Evolutionary conservation across 2,329 filamentous ascomycete genomes (phyloP).

Genomic region (Amphichorda felina): DNA sequence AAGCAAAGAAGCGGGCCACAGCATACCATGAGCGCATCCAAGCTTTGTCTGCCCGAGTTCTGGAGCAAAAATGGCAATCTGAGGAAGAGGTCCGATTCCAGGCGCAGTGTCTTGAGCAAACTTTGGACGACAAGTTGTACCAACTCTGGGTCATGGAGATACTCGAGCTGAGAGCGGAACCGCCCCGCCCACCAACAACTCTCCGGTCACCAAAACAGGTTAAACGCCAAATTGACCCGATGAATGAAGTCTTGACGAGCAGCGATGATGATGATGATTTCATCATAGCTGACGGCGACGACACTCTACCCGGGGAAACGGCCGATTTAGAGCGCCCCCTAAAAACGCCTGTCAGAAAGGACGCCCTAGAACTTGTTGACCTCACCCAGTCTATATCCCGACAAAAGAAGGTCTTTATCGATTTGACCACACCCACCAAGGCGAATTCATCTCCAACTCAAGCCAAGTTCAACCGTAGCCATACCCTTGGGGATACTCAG

Average conservation of each 20-base stretch:
- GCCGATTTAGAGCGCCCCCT: background rate
- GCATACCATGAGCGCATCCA: constrained; percentile 37
- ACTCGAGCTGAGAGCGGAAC: constrained; percentile 26
- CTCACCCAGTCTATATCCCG: background rate
- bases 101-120: constrained; percentile 50
- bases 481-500: background rate
- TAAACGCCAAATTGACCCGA: constrained; percentile 8
- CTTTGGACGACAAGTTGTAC: constrained; percentile 47
- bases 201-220: constrained; percentile 6
- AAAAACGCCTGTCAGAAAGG: background rate
- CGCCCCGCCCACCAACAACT: constrained; percentile 19
- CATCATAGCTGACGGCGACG: constrained; percentile 24
- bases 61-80: constrained; percentile 37
- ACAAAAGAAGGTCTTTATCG: background rate
- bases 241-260: constrained; percentile 39
- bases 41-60: constrained; percentile 42
- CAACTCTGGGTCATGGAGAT: constrained; percentile 36
- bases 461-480: background rate
- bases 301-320: background rate
- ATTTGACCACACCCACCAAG: background rate
- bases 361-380: background rate
- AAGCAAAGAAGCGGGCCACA: constrained; percentile 27
- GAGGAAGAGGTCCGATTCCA: constrained; percentile 39
- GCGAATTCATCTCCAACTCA: background rate
- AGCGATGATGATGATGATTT: constrained; percentile 37